Evolutionary conservation across 352 stramenopile species (phyloP), one percentile per base, ranked within the genome.

Genomic region (Phytophthora aleatoria): DNA sequence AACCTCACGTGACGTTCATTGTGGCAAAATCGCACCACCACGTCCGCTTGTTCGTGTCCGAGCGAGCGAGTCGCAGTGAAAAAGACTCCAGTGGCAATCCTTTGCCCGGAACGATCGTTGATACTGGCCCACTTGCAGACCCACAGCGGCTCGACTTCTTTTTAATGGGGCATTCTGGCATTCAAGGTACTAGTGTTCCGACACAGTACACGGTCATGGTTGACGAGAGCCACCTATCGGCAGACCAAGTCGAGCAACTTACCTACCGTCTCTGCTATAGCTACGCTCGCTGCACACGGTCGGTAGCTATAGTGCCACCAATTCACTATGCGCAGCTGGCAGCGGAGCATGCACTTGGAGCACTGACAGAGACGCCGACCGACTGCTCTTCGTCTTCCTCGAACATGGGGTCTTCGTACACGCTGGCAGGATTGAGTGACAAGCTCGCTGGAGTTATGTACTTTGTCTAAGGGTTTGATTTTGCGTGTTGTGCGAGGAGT

Each of bases 121-220:
- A 92, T 78, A 78, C 60, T 6, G 81, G 73, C 31, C 30, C 44
- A 1, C 67, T 91, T 4, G 90, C 74, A 45, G 82, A 91, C 61
- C 81, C 82, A 0, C 67, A 84, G 33, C 75, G 82, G 9, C 85
- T 80, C 33, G 78, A 92, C 57, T 94, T 92, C 54, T 92, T 88
- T 65, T 58, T 94, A 16, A 80, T 83, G 50, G 79, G 76, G 13
- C 38, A 94, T 71, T 74, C 64, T 26, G 83, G 85, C 16, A 80
- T 92, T 50, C 79, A 85, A 57, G 83, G 85, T 38, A 94, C 83
- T 20, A 88, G 71, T 43, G 73, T 79, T 16, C 83, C 38, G 11
- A 43, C 13, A 7, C 38, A 43, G 38, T 43, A 20, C 15, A 43
- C 83, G 11, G 78, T 92, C 38, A 69, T 92, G 12, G 58, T 75